A percentile compares a stretch with the other conserved stretches of the same genome.
These are phyloP conservation scores for Pholiota microspora DNA, from an alignment of 768 basidiomycete species.

Conservation along the genomic window DNA sequence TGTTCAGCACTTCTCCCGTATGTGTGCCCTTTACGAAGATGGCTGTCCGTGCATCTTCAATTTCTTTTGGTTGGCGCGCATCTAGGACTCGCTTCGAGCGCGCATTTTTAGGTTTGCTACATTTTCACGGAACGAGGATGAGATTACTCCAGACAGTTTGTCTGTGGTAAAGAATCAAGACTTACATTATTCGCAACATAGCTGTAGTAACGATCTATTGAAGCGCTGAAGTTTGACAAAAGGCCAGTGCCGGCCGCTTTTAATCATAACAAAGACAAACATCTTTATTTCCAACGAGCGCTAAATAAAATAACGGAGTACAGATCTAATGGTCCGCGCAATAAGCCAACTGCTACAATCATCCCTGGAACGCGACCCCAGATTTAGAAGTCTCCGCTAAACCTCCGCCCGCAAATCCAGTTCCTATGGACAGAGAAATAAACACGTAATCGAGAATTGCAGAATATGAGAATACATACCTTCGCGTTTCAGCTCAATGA, in stretches of 20 bases:
- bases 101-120: constrained; percentile 90
- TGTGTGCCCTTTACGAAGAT: constrained; percentile 91
- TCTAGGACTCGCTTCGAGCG: constrained; percentile 88
- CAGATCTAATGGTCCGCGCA: no score
- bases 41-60: constrained; percentile 84
- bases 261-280: neutral
- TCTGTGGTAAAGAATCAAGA: neutral
- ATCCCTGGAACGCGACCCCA: constrained; percentile 88
- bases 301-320: no score
- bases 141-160: no score
- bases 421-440: constrained; percentile 46
- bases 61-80: constrained; percentile 83
- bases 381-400: constrained; percentile 81
- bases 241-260: neutral
- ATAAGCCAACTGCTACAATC: no score
- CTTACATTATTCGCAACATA: constrained; percentile 14
- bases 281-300: neutral
- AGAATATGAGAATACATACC: constrained; percentile 43
- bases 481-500: constrained; percentile 86
- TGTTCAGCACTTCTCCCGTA: constrained; percentile 75
- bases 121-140: neutral
- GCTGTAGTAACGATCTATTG: neutral
- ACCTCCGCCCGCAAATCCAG: constrained; percentile 94
- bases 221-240: neutral
- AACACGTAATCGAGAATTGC: constrained; percentile 2